Evolutionary conservation across 805 yeast genomes (phyloP).

Genomic region (Metschnikowia picachoensis): DNA sequence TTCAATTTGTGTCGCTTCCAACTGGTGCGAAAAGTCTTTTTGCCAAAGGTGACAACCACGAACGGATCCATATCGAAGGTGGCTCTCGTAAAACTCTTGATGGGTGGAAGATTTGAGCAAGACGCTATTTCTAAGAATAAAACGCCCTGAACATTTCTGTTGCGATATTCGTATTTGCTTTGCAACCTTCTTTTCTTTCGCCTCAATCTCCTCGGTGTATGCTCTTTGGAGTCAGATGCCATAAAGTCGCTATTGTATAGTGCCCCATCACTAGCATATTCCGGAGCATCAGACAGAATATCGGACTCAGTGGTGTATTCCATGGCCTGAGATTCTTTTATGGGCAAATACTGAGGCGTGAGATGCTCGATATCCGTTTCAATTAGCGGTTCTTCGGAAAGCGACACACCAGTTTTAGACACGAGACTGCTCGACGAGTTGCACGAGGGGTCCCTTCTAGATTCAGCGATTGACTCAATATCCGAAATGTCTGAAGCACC

Average conservation of each 20-base stretch:
- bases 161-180: conserved; percentile 34
- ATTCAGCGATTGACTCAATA: conserved; percentile 23
- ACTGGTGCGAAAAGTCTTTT: conserved; percentile 79
- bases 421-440: neutral
- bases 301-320: conserved; percentile 10
- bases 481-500: conserved; percentile 28
- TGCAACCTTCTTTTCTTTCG: conserved; percentile 3
- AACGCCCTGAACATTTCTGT: conserved; percentile 56
- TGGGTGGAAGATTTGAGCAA: conserved; percentile 76
- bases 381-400: neutral
- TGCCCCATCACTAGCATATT: conserved; percentile 5
- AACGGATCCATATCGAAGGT: conserved; percentile 97
- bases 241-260: conserved; percentile 8
- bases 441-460: neutral
- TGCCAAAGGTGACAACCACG: conserved; percentile 86
- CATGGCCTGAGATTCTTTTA: neutral
- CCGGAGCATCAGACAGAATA: conserved; percentile 13
- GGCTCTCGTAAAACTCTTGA: conserved; percentile 62
- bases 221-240: neutral
- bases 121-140: conserved; percentile 70
- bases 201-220: neutral
- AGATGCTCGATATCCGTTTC: neutral
- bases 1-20: conserved; percentile 78
- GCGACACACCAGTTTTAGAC: neutral
- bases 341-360: conserved; percentile 5